A percentile compares a stretch with the other conserved stretches of the same genome.
Conservation (phyloP, 148 eudicot species). For the Chenopodium suecicum region DNA sequence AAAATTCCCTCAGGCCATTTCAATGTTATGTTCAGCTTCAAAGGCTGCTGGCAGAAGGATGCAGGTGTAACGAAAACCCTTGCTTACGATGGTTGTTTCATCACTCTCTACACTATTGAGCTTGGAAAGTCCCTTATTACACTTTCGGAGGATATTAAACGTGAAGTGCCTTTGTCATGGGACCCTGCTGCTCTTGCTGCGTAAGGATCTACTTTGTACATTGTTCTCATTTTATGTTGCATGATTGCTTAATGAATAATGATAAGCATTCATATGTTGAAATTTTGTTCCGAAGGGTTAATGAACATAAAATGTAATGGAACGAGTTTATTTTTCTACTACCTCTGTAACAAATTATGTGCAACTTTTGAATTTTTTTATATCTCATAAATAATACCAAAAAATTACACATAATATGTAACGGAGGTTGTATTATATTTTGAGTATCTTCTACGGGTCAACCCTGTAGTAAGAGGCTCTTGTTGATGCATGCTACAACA, state of each 20-base stretch:
- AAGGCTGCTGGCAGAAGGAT: conserved; percentile 87
- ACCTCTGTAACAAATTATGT: no score
- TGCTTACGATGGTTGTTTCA: conserved; percentile 91
- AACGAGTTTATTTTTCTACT: not conserved
- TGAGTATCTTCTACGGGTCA: not conserved
- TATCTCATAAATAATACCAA: no score
- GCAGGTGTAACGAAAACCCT: conserved; percentile 71
- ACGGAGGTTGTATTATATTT: no score
- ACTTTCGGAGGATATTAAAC: conserved; percentile 68
- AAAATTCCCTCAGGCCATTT: conserved; percentile 90
- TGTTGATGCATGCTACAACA: not conserved
- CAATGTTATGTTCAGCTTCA: conserved; percentile 70
- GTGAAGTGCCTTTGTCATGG: conserved; percentile 86
- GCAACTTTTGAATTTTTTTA: no score
- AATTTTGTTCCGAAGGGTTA: not conserved
- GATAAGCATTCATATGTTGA: not conserved
- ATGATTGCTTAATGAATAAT: not conserved
- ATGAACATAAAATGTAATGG: not conserved
- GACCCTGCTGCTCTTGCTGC: conserved; percentile 83
- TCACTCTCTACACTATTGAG: conserved; percentile 76
- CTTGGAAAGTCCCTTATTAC: conserved; percentile 62
- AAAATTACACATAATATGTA: no score
- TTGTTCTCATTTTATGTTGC: not conserved
- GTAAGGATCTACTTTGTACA: conserved; percentile 41
- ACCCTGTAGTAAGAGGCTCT: no score